Conservation (phyloP, 768 basidiomycete genomes). For the Amanita subjunquillea region DNA sequence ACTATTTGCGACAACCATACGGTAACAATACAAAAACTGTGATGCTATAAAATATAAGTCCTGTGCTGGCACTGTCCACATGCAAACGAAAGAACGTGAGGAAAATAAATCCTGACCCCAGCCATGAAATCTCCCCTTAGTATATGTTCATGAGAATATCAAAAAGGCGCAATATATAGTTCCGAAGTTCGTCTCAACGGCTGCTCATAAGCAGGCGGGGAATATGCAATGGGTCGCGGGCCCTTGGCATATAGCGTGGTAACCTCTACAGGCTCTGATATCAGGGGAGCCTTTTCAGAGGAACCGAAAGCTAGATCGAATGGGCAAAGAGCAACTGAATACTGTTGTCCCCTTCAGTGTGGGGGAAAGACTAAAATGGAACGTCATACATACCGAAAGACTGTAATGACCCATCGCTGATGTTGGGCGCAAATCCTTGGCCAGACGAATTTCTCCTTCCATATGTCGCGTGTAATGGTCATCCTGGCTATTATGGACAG, state of each 20-base stretch:
- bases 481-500: slow-evolving; percentile 20
- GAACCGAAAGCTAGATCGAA: slow-evolving; percentile 30
- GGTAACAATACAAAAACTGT: neutral
- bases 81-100: neutral
- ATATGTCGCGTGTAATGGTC: slow-evolving; percentile 27
- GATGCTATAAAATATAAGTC: neutral
- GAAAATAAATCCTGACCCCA: neutral
- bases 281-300: slow-evolving; percentile 25
- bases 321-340: slow-evolving; percentile 34
- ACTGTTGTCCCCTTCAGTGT: slow-evolving; percentile 18
- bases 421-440: slow-evolving; percentile 41
- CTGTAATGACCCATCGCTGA: slow-evolving; percentile 41
- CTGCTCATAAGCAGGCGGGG: slow-evolving; percentile 39
- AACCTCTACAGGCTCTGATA: slow-evolving; percentile 42
- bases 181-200: slow-evolving; percentile 20
- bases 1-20: neutral
- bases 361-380: neutral
- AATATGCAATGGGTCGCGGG: slow-evolving; percentile 36
- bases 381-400: slow-evolving; percentile 31
- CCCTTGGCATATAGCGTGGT: slow-evolving; percentile 41
- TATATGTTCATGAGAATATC: slow-evolving; percentile 5
- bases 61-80: neutral
- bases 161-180: slow-evolving; percentile 11
- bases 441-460: slow-evolving; percentile 41
- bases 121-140: neutral